A percentile compares a stretch with the other conserved stretches of the same genome.
These are phyloP conservation scores for Botrytis cinerea DNA, from an alignment of 2,329 filamentous ascomycete genomes.

Conservation along the genomic window DNA sequence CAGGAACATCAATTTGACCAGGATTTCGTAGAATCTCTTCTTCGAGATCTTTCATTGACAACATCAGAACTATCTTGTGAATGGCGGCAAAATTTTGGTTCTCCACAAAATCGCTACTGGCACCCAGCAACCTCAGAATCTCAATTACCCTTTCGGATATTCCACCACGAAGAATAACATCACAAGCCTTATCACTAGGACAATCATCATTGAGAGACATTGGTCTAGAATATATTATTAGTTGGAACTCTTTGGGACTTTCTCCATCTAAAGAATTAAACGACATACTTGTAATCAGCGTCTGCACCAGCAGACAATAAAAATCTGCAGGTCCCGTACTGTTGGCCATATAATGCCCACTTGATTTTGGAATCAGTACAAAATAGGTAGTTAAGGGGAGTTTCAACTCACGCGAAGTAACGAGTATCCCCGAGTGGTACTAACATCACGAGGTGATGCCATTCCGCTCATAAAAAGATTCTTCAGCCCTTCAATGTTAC, in stretches of 20 bases:
- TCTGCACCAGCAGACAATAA: slow-evolving; percentile 22
- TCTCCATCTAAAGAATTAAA: background rate
- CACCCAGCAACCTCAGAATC: slow-evolving; percentile 16
- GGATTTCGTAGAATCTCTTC: slow-evolving; percentile 14
- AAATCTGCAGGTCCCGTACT: slow-evolving; percentile 23
- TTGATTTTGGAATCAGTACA: background rate
- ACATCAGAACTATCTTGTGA: slow-evolving; percentile 24
- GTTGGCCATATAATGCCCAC: slow-evolving; percentile 26
- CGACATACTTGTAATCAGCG: slow-evolving; percentile 19
- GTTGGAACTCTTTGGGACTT: background rate
- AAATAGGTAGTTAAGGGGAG: background rate
- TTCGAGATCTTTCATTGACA: slow-evolving; percentile 15
- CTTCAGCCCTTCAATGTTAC: slow-evolving; percentile 27
- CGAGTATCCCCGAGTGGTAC: slow-evolving; percentile 25
- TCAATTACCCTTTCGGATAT: slow-evolving; percentile 20
- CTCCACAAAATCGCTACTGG: slow-evolving; percentile 25
- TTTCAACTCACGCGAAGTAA: slow-evolving; percentile 22
- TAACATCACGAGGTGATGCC: slow-evolving; percentile 24
- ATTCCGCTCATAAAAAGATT: slow-evolving; percentile 16
- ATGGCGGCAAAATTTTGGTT: slow-evolving; percentile 25
- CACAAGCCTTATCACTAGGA: slow-evolving; percentile 26
- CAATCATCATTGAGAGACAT: slow-evolving; percentile 20
- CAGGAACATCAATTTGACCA: slow-evolving; percentile 16
- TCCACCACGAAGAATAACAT: slow-evolving; percentile 22
- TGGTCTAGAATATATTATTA: background rate